Percentiles rank a stretch among this genome's conserved stretches.
Conservation (phyloP, 306 rosid species). For the Spatholobus suberectus region DNA sequence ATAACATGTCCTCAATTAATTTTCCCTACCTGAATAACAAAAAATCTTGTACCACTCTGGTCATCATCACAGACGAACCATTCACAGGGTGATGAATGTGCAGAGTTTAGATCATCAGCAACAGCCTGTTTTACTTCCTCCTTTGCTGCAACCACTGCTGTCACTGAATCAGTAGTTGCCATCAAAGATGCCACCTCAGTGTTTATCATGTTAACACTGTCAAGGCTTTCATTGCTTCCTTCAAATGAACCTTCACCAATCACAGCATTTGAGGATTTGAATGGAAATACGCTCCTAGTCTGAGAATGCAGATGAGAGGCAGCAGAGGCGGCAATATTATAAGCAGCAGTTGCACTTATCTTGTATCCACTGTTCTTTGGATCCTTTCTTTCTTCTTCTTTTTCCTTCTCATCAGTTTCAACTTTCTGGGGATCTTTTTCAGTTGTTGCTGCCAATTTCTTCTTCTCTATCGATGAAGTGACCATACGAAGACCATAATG, state of each 20-base stretch:
- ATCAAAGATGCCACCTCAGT: constrained; percentile 77
- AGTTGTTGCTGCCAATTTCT: constrained; percentile 59
- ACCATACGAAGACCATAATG: constrained; percentile 62
- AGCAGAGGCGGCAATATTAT: constrained; percentile 87
- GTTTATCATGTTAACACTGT: constrained; percentile 50
- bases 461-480: constrained; percentile 80
- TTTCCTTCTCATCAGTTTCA: constrained; percentile 36
- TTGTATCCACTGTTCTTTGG: constrained; percentile 45
- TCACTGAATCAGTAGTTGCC: constrained; percentile 93
- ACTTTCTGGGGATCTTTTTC: constrained; percentile 58
- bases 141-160: constrained; percentile 95
- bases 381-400: constrained; percentile 52
- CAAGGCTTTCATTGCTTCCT: constrained; percentile 45
- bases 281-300: constrained; percentile 77
- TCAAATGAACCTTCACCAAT: constrained; percentile 46
- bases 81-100: constrained; percentile 82
- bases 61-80: constrained; percentile 93
- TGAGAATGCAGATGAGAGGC: constrained; percentile 84
- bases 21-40: constrained; percentile 78
- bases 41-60: constrained; percentile 69
- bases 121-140: constrained; percentile 99
- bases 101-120: constrained; percentile 86
- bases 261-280: constrained; percentile 58
- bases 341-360: constrained; percentile 74
- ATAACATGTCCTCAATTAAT: not conserved